Conservation (phyloP, 306 rosid species). For the Medicago lupulina region DNA sequence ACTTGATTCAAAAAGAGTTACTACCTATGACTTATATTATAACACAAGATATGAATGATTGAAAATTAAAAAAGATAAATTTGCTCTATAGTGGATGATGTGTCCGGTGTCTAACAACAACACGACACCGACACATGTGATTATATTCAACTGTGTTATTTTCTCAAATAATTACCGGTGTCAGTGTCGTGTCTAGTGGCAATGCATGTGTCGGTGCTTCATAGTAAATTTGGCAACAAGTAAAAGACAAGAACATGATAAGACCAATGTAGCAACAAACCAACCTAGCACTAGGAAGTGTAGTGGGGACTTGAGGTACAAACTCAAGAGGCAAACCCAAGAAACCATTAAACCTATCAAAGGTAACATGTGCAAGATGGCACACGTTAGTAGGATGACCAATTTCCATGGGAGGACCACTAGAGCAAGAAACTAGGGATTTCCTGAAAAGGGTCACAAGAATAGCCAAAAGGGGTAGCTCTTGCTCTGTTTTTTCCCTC, state of each 20-base stretch:
- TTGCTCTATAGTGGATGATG: no score
- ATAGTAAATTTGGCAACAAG: neutral
- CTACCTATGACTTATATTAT: neutral
- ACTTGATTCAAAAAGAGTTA: no score
- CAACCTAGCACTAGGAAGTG: constrained; percentile 92
- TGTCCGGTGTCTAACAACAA: no score
- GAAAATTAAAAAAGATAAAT: neutral
- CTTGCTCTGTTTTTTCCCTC: constrained; percentile 37
- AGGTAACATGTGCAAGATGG: constrained; percentile 94
- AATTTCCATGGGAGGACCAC: constrained; percentile 70
- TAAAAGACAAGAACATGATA: neutral
- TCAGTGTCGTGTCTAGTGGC: no score
- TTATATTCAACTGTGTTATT: no score
- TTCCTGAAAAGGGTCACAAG: constrained; percentile 65
- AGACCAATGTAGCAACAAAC: neutral
- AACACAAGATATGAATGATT: neutral
- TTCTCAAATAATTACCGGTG: no score
- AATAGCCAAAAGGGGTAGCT: constrained; percentile 68
- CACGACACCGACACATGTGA: no score
- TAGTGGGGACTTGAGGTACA: constrained; percentile 76
- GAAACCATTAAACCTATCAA: constrained; percentile 92
- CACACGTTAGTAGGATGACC: constrained; percentile 83
- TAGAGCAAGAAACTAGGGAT: constrained; percentile 58
- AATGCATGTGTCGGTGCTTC: no score
- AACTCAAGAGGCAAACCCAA: constrained; percentile 92